A percentile compares a stretch with the other conserved stretches of the same genome.
These are phyloP conservation scores for Lasiodiplodia theobromae DNA, from an alignment of 2,329 filamentous ascomycete species.

Conservation along the genomic window DNA sequence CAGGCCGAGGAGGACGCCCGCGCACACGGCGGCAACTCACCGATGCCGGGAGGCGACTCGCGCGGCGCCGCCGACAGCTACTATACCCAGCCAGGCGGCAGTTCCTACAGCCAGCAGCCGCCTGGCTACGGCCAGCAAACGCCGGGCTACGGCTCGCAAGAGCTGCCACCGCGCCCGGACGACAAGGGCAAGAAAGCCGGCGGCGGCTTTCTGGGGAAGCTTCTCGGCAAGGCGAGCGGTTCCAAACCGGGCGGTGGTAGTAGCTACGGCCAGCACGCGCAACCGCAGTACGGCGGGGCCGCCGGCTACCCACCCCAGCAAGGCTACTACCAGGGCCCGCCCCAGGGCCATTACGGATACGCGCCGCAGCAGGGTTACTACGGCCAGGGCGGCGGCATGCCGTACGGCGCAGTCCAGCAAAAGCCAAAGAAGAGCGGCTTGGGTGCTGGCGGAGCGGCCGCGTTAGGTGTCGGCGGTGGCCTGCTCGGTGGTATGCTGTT, in stretches of 20 bases:
- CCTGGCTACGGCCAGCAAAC: not conserved
- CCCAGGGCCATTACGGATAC: constrained; percentile 42
- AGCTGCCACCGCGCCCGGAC: constrained; percentile 36
- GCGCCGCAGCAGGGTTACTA: constrained; percentile 38
- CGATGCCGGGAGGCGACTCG: constrained; percentile 34
- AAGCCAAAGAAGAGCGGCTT: constrained; percentile 60
- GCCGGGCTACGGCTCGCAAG: not conserved
- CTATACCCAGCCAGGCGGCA: constrained; percentile 47
- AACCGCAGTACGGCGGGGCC: constrained; percentile 30
- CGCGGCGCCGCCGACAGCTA: constrained; percentile 50
- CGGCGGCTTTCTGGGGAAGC: constrained; percentile 56
- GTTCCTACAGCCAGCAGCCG: constrained; percentile 37
- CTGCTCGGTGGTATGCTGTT: constrained; percentile 79
- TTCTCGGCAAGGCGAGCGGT: constrained; percentile 54
- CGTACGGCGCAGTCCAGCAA: not conserved
- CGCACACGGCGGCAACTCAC: constrained; percentile 44
- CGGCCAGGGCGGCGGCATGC: constrained; percentile 41
- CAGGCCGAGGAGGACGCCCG: constrained; percentile 84
- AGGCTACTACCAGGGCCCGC: constrained; percentile 38
- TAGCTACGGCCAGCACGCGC: constrained; percentile 31
- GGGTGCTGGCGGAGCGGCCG: constrained; percentile 76
- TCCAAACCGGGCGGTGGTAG: not conserved
- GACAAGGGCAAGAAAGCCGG: constrained; percentile 50
- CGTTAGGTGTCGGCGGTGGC: constrained; percentile 81
- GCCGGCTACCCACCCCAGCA: constrained; percentile 37